Evolutionary conservation across 768 basidiomycete species (phyloP), one percentile per base, ranked within the genome.

Genomic region (Boletus sp.): DNA sequence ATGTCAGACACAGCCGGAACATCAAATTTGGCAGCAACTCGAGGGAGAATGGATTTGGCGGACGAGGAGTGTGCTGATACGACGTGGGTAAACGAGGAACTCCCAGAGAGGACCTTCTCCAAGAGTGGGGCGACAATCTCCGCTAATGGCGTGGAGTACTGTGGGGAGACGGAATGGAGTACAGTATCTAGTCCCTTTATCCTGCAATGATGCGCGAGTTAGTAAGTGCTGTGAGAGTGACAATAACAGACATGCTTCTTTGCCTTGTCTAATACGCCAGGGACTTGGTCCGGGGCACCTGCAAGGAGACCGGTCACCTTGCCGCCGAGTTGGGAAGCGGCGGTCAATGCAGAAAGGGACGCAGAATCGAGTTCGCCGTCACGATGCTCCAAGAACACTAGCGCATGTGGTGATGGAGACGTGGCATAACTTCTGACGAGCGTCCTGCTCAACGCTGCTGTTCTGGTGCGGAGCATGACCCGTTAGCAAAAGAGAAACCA

Each of bases 1-100:
- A 98, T 83, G 72, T 98, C 95, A 33, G 93, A 93, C 56, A 97
- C 81, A 56, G 93, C 92, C 7, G 93, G 92, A 21, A 87, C 82
- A 70, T 96, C 85, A n/a, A 98, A 82, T 57, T 77, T 79, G 13
- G 92, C 96, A 1, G 96, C 92, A 10, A 97, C 84, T 56, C 96
- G 90, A 38, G 97, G 97, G 53, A 98, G 80, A 58, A 98, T 77
- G 33, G 93, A 92, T 75, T 97, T 98, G 53, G 93, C 92, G 45
- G 86, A 82, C 5, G 95, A 92, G 0, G 95, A 92, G 62, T 97
- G 95, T 11, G 93, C 83, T 27, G 91, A 92, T 48, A 96, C 87
- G 61, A 98, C 81, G 68, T 99, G 96, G 6, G 96, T 95, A 75
- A 83, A 98, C 45, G 79, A 72, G 5, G 79, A 78, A 57, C 77